A percentile compares a stretch with the other conserved stretches of the same genome.
Conservation (phyloP, 2,329 filamentous ascomycete species). For the Neonectria faginata region DNA sequence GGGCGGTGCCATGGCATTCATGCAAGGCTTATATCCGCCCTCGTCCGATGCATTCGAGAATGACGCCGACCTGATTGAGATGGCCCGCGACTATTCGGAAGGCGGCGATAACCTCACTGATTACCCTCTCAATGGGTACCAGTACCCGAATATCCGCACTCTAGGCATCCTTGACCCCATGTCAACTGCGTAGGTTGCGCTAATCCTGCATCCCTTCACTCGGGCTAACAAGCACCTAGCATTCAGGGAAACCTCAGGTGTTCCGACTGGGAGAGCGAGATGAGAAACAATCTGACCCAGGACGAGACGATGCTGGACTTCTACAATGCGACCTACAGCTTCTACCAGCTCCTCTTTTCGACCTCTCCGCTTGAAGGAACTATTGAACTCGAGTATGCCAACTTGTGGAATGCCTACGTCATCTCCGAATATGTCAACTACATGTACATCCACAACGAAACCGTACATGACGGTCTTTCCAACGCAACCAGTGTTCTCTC, state of each 20-base stretch:
- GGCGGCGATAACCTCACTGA: conserved; percentile 61
- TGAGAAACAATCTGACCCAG: conserved; percentile 40
- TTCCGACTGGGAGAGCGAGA: conserved; percentile 51
- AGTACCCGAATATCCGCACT: conserved; percentile 77
- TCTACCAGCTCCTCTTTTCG: conserved; percentile 59
- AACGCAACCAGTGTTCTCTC: conserved; percentile 51
- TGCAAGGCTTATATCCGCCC: conserved; percentile 88
- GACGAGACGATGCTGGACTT: conserved; percentile 42
- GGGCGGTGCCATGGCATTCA: conserved; percentile 78
- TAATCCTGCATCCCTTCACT: conserved; percentile 1
- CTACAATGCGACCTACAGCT: conserved; percentile 47
- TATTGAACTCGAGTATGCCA: conserved; percentile 51
- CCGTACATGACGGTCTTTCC: conserved; percentile 54
- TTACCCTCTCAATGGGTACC: conserved; percentile 81
- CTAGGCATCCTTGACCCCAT: conserved; percentile 59
- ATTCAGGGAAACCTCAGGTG: conserved; percentile 56
- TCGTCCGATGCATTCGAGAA: conserved; percentile 54
- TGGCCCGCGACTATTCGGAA: conserved; percentile 55
- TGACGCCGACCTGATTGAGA: conserved; percentile 47
- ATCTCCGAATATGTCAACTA: conserved; percentile 69
- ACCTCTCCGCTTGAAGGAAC: conserved; percentile 52
- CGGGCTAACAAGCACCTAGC: conserved; percentile 40
- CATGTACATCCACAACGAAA: conserved; percentile 63
- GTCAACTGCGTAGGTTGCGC: conserved; percentile 58
- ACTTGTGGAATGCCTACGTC: conserved; percentile 62